Percentiles rank a stretch among this genome's conserved stretches.
These are phyloP conservation scores for Lodderomyces elongisporus DNA, from an alignment of 1,139 yeast genomes.

Conservation along the genomic window DNA sequence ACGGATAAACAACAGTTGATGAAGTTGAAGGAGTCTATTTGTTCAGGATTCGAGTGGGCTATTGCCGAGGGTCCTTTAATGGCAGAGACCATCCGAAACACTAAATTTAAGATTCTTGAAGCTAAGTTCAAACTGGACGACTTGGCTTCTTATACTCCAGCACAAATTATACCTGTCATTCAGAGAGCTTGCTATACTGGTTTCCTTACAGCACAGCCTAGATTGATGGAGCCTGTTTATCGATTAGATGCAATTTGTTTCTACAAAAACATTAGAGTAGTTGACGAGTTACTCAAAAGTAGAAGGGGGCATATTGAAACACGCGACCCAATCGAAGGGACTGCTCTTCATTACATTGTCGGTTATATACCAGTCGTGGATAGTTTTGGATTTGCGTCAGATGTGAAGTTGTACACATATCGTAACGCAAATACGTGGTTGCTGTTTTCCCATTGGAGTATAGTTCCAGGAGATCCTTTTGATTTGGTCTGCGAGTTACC, in stretches of 20 bases:
- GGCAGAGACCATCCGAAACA: slow-evolving; percentile 72
- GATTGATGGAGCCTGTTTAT: slow-evolving; percentile 78
- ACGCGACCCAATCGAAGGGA: slow-evolving; percentile 64
- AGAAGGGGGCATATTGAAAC: slow-evolving; percentile 53
- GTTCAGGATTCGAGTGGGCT: slow-evolving; percentile 82
- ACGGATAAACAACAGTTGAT: slow-evolving; percentile 53
- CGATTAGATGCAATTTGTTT: slow-evolving; percentile 57
- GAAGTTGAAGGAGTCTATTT: slow-evolving; percentile 48
- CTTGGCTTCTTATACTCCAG: slow-evolving; percentile 42
- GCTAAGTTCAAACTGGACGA: slow-evolving; percentile 30
- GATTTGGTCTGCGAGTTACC: slow-evolving; percentile 62
- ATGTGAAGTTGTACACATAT: slow-evolving; percentile 67
- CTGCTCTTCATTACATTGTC: slow-evolving; percentile 57
- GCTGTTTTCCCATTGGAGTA: slow-evolving; percentile 71
- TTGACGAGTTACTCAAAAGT: slow-evolving; percentile 49
- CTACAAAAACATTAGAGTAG: slow-evolving; percentile 34
- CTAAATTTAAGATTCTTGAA: slow-evolving; percentile 55
- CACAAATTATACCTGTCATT: slow-evolving; percentile 78
- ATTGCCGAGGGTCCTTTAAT: slow-evolving; percentile 85
- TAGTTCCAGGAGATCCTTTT: slow-evolving; percentile 89
- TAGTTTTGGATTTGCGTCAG: slow-evolving; percentile 84
- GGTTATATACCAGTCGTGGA: slow-evolving; percentile 86
- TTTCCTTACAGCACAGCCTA: slow-evolving; percentile 71
- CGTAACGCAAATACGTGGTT: slow-evolving; percentile 73
- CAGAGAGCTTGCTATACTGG: slow-evolving; percentile 85